A percentile compares a stretch with the other conserved stretches of the same genome.
Conservation (phyloP, 2,329 filamentous ascomycete species). For the Apiospora arundinis region DNA sequence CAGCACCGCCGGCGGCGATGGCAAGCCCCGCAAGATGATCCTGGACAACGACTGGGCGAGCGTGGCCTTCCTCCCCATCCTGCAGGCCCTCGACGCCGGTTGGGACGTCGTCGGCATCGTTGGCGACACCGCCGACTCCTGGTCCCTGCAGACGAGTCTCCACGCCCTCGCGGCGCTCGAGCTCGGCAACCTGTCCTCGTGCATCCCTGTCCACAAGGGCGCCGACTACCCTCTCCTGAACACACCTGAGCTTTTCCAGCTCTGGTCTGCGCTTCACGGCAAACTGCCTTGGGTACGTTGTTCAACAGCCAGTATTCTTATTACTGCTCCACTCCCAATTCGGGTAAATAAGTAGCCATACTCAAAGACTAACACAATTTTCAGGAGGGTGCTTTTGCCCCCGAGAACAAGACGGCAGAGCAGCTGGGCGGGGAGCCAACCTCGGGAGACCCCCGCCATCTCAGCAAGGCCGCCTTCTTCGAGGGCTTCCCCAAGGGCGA, state of each 20-base stretch:
- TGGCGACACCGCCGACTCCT: slow-evolving; percentile 51
- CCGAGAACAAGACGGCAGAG: slow-evolving; percentile 49
- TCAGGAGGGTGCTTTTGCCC: slow-evolving; percentile 49
- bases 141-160: slow-evolving; percentile 51
- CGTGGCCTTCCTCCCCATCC: slow-evolving; percentile 49
- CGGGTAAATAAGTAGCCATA: not conserved
- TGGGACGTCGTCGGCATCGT: slow-evolving; percentile 50
- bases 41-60: slow-evolving; percentile 55
- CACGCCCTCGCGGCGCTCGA: slow-evolving; percentile 55
- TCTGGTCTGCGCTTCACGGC: slow-evolving; percentile 52
- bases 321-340: not conserved
- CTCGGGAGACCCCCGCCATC: slow-evolving; percentile 48
- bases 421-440: slow-evolving; percentile 51
- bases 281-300: slow-evolving; percentile 52
- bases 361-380: not conserved
- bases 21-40: slow-evolving; percentile 36
- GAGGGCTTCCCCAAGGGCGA: slow-evolving; percentile 55
- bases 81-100: slow-evolving; percentile 50
- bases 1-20: slow-evolving; percentile 19
- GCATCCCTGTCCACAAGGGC: slow-evolving; percentile 55
- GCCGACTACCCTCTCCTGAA: slow-evolving; percentile 54
- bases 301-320: slow-evolving; percentile 42
- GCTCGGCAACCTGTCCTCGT: slow-evolving; percentile 48
- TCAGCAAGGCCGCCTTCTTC: slow-evolving; percentile 48
- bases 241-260: slow-evolving; percentile 49